Base-by-base conservation (phyloP, 2,329 filamentous ascomycete species). In the Clonostachys rhizophaga region DNA sequence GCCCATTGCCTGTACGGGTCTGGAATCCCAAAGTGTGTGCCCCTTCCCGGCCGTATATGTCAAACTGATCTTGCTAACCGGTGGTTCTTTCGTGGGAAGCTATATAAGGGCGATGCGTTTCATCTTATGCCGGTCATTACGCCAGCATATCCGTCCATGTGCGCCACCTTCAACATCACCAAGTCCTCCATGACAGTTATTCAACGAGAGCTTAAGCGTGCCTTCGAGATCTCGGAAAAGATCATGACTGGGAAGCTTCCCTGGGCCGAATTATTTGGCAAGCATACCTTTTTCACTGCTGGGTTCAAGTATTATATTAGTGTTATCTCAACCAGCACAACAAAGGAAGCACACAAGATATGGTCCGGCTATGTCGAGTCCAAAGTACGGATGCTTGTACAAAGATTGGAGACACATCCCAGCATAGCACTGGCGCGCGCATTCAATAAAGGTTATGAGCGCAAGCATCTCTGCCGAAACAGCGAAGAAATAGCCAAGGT, bases 71-170 rank as follows among this genome's bases (percentile, higher is more conserved):
- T 35, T 30, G 42, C 33, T 39, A 33, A 11, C 24, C 24, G 24
- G 24, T 30, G 24, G 12, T 40, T n/a, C 45, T 45, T 41, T 16
- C 35, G 7, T 30, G 24, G 24, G 24, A 57, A 89, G 78, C 73
- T 91, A 33, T 95, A 95, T 64, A 83, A 83, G 50, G 80, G 82
- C 47, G 94, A 97, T 65, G 81, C 81, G 40, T 88, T 83, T 55
- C 92, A 97, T 66, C 74, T 96, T 45, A 99, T 99, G 94, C 94
- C 94, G 30, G 89, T 99, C 66, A 97, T 99, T 60, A 99, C 94
- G 2, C 94, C 94, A 2, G 91, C 94, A 1, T 97, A 96, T 63
- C 94, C 94, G 4, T 95, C 91, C 44, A 97, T 96, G 91, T 97
- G 94, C 65, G 87, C 94, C 2, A 97, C 94, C 0, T 94, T 95